Conservation (phyloP, 192 early-diverging fungal genomes). For the Coemansia sp. region DNA sequence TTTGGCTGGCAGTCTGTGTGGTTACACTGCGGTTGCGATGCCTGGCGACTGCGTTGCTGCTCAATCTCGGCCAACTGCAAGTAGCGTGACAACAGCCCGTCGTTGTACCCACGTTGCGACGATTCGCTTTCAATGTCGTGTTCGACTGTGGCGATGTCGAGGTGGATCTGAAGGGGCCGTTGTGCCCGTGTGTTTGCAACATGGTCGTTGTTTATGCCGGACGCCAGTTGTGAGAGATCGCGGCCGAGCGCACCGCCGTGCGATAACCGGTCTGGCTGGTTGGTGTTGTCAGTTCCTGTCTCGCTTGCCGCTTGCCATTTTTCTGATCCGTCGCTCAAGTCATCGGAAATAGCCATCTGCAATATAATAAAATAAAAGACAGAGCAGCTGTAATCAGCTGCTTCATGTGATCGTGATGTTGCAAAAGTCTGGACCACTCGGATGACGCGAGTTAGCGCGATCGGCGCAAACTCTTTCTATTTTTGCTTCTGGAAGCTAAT, state of each 20-base stretch:
- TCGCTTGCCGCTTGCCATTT: not conserved
- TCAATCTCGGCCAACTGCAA: conserved; percentile 28
- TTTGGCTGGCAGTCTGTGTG: not conserved
- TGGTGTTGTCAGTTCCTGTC: not conserved
- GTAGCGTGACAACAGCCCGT: conserved; percentile 19
- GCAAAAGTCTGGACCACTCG: not conserved
- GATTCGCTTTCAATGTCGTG: conserved; percentile 4
- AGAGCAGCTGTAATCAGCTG: too few relatives aligned
- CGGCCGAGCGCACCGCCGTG: not conserved
- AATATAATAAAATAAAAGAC: too few relatives aligned
- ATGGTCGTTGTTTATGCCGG: not conserved
- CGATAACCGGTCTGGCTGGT: not conserved
- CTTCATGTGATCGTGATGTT: not conserved
- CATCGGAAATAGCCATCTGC: not conserved
- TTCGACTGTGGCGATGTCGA: conserved; percentile 21
- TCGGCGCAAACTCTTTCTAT: not conserved
- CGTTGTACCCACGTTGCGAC: not conserved
- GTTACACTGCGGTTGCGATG: not conserved
- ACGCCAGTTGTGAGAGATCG: not conserved
- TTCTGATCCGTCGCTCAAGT: not conserved
- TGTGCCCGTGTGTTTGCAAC: not conserved
- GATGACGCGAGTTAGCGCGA: not conserved
- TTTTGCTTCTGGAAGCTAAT: not conserved
- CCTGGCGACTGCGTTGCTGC: conserved; percentile 12
- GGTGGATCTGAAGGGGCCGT: conserved; percentile 19